Conservation (phyloP, 2,329 filamentous ascomycete species). For the Aspergillus neotritici region DNA sequence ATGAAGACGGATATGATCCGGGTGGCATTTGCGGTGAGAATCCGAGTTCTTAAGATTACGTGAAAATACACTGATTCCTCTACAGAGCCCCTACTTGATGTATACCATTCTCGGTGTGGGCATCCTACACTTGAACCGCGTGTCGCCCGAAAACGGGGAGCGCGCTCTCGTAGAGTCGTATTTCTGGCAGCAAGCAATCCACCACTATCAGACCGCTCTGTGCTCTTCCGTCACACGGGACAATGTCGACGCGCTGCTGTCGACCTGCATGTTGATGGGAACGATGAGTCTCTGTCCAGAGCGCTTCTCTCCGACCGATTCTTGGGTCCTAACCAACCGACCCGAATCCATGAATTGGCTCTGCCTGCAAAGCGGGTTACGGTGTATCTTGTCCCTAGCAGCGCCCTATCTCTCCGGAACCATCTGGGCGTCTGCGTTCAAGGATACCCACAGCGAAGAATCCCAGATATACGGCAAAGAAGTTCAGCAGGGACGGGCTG, state of each 20-base stretch:
- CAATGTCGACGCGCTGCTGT: constrained; percentile 24
- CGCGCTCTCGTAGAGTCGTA: constrained; percentile 20
- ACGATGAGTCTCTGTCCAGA: constrained; percentile 21
- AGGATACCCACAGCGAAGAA: constrained; percentile 12
- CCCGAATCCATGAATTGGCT: constrained; percentile 27
- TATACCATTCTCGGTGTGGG: constrained; percentile 27
- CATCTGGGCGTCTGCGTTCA: constrained; percentile 24
- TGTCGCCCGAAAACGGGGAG: constrained; percentile 13
- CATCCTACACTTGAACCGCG: constrained; percentile 23
- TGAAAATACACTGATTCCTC: background rate
- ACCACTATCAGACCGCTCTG: constrained; percentile 23
- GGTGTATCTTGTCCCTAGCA: constrained; percentile 17
- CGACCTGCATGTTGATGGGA: constrained; percentile 29
- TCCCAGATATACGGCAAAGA: constrained; percentile 11
- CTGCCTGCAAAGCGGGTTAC: constrained; percentile 24
- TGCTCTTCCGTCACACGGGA: constrained; percentile 10
- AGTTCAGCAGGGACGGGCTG: constrained; percentile 17
- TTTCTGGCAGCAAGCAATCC: constrained; percentile 27
- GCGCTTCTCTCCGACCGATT: constrained; percentile 19
- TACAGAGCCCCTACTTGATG: constrained; percentile 25
- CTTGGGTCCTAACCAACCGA: constrained; percentile 25
- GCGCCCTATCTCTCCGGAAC: constrained; percentile 12
- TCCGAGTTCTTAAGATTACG: background rate
- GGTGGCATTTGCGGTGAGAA: constrained; percentile 19
- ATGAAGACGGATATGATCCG: constrained; percentile 23